Conservation (phyloP, 352 stramenopile genomes). For the Pythium chondricola region DNA sequence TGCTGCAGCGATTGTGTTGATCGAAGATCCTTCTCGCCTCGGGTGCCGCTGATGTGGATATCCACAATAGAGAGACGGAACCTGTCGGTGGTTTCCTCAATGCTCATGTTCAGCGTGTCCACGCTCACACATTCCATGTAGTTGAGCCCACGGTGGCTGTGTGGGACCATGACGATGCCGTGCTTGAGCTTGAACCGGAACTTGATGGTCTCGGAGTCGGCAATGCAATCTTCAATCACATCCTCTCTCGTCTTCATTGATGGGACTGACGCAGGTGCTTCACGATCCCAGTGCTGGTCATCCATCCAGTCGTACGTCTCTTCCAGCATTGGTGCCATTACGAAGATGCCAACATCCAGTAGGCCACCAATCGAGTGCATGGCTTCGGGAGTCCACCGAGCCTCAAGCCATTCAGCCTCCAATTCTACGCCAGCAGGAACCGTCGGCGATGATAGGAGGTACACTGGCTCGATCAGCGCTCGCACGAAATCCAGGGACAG, state of each 20-base stretch:
- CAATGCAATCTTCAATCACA: slow-evolving; percentile 29
- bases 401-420: slow-evolving; percentile 72
- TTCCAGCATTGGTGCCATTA: slow-evolving; percentile 24
- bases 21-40: not conserved
- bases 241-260: slow-evolving; percentile 28
- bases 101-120: slow-evolving; percentile 53
- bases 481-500: slow-evolving; percentile 61
- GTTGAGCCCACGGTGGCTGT: slow-evolving; percentile 19
- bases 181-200: slow-evolving; percentile 67
- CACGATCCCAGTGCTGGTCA: slow-evolving; percentile 15
- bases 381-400: slow-evolving; percentile 54
- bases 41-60: slow-evolving; percentile 31
- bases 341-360: slow-evolving; percentile 51
- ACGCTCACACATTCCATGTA: slow-evolving; percentile 58
- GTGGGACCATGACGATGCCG: slow-evolving; percentile 42
- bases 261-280: slow-evolving; percentile 13
- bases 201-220: slow-evolving; percentile 31
- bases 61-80: slow-evolving; percentile 50
- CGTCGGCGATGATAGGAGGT: slow-evolving; percentile 28
- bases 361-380: slow-evolving; percentile 60
- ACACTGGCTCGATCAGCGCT: slow-evolving; percentile 49
- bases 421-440: slow-evolving; percentile 52
- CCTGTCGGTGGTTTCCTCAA: slow-evolving; percentile 38
- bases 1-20: not conserved
- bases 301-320: slow-evolving; percentile 16